These are phyloP conservation scores for Mortierella sp. DNA, from an alignment of 371 early-diverging fungal species.

Conservation along the genomic window DNA sequence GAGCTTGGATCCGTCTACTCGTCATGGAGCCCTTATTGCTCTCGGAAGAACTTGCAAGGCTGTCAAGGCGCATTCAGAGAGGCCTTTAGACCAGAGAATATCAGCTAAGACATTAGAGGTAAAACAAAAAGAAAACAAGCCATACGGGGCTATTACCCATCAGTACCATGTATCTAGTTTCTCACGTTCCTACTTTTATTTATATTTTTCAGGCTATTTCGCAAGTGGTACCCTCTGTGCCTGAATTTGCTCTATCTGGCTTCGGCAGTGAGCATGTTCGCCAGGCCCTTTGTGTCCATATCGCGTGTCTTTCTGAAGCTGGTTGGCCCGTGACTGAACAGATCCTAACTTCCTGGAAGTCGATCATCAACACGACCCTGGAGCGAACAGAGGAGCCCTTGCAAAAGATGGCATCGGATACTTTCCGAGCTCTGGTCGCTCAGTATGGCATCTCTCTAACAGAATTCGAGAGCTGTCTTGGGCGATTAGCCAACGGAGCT, in stretches of 20 bases:
- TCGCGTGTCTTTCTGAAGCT: conserved; percentile 39
- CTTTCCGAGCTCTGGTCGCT: conserved; percentile 63
- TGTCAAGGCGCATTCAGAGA: conserved; percentile 26
- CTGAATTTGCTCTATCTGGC: conserved; percentile 66
- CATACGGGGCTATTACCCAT: no score
- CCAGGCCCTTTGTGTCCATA: conserved; percentile 58
- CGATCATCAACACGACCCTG: conserved; percentile 65
- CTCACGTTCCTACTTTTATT: neutral
- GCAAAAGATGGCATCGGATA: conserved; percentile 70
- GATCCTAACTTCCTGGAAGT: conserved; percentile 59
- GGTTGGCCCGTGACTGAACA: conserved; percentile 56
- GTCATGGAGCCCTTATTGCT: conserved; percentile 84
- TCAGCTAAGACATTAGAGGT: conserved; percentile 26
- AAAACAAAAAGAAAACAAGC: no score
- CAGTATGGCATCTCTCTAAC: conserved; percentile 53
- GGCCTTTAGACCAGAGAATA: conserved; percentile 24
- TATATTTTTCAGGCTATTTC: conserved; percentile 57
- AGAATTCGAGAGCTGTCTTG: conserved; percentile 37
- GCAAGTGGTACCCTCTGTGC: conserved; percentile 58
- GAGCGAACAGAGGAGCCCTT: conserved; percentile 79
- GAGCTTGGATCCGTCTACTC: conserved; percentile 71
- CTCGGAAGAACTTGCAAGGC: conserved; percentile 78
- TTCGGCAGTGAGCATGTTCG: conserved; percentile 77
- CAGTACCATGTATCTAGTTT: neutral
- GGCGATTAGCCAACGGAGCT: conserved; percentile 48